These are phyloP conservation scores for Neurospora discreta DNA, from an alignment of 495 filamentous ascomycete species.

Conservation along the genomic window DNA sequence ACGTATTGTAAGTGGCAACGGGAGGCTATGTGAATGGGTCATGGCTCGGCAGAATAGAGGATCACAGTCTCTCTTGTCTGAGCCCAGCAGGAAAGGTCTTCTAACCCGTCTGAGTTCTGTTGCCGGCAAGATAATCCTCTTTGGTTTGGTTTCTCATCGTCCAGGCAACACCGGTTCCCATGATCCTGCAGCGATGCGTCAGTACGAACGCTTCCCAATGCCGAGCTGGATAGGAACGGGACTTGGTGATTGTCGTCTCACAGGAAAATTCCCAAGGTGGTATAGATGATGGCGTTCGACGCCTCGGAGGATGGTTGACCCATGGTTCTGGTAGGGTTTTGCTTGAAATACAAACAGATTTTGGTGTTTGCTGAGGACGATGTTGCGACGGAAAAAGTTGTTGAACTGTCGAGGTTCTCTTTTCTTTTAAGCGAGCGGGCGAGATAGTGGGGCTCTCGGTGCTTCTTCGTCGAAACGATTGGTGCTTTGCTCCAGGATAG, in stretches of 20 bases:
- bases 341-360: neutral
- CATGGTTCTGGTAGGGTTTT: slow-evolving; percentile 30
- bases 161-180: slow-evolving; percentile 59
- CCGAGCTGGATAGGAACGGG: neutral
- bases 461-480: neutral
- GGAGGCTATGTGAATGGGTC: neutral
- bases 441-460: neutral
- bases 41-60: neutral
- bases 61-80: neutral
- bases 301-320: slow-evolving; percentile 56
- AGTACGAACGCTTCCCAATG: neutral
- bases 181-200: slow-evolving; percentile 30
- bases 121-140: slow-evolving; percentile 54
- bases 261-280: slow-evolving; percentile 63
- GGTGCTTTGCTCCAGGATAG: neutral
- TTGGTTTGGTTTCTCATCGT: slow-evolving; percentile 56
- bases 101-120: slow-evolving; percentile 69
- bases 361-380: neutral
- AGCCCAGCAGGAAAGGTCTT: slow-evolving; percentile 6
- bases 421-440: neutral
- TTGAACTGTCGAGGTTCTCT: neutral
- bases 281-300: slow-evolving; percentile 66
- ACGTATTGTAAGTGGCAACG: neutral
- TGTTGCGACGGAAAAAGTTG: neutral
- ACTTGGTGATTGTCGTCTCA: slow-evolving; percentile 23